Evolutionary conservation across 1,284 basidiomycete genomes (phyloP), one percentile per base, ranked within the genome.

Genomic region (Coniferiporia sulphurascens): DNA sequence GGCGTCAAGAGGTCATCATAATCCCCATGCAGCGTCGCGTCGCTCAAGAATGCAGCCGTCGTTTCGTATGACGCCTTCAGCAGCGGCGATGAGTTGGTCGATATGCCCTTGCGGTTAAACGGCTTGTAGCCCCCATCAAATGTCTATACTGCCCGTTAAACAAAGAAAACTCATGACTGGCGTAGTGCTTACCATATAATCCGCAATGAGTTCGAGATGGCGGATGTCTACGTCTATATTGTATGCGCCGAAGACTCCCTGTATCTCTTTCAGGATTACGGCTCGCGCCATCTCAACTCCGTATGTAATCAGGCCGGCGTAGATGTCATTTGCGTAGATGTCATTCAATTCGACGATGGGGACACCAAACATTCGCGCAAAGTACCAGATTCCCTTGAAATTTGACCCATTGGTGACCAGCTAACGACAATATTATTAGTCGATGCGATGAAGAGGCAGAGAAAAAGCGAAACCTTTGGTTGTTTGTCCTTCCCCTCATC

Each of bases 1-100:
- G 95, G 96, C 22, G 87, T 89, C 36, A 85, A 84, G 65, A 98
- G 77, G 70, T 95, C 89, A 71, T 99, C 96, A 72, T 89, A 95
- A 75, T 99, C 96, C 43, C 96, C 96, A 71, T 91, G 87, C 57
- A 99, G 75, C 0, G 95, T 93, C 13, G 96, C 95, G 63, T 98
- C 95, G 9, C 94, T 93, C 66, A 99, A 75, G 81, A 99, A 98
- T 1, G 88, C 82, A n/a, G 91, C 93, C 0, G 97, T 99, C 9
- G 95, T 98, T 76, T 99, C 97, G 74, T 92, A 99, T 5, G 93
- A 95, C 1, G 97, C 96, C 75, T 99, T 99, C 62, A 98, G 84
- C 51, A 99, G 80, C 3, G 96, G 94, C 27, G 95, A 97, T 7
- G 93, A 86, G 71, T 93, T 93, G 58, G 89, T 87, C 19, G 92